A percentile compares a stretch with the other conserved stretches of the same genome.
Conservation (phyloP, 2,329 filamentous ascomycete genomes). For the Colletotrichum euphorbiae region DNA sequence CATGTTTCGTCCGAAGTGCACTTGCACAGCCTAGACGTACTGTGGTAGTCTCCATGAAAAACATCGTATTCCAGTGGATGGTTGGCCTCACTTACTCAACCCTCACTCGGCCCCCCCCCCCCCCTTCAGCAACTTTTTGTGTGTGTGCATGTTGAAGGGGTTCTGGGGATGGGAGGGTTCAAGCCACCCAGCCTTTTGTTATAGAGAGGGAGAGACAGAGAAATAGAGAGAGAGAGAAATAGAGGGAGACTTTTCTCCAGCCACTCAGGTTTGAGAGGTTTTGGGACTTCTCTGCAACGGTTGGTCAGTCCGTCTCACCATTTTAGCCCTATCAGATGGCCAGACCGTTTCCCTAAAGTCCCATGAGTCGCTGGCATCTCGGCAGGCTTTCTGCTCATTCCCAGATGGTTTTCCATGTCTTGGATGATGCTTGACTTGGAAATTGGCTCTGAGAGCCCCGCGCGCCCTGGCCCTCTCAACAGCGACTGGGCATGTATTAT, state of each 20-base stretch:
- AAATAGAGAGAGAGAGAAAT: too few species aligned
- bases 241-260: slow-evolving; percentile 3
- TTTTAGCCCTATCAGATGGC: slow-evolving; percentile 19
- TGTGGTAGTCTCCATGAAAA: neutral
- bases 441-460: too few species aligned
- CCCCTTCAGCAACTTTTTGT: too few species aligned
- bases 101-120: too few species aligned
- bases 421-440: too few species aligned
- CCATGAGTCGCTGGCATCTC: neutral
- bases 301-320: slow-evolving; percentile 35
- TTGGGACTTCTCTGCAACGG: neutral
- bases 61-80: neutral
- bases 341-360: neutral
- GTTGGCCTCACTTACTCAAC: neutral
- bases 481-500: neutral
- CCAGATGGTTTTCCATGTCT: neutral
- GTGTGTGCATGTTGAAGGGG: too few species aligned
- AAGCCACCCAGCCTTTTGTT: slow-evolving; percentile 4
- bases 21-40: slow-evolving; percentile 14
- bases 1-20: slow-evolving; percentile 32
- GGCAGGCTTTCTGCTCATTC: neutral
- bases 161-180: slow-evolving; percentile 3
- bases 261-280: slow-evolving; percentile 30
- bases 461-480: neutral
- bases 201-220: too few species aligned